Evolutionary conservation across 2,329 filamentous ascomycete genomes (phyloP), one percentile per base, ranked within the genome.

Genomic region (Grosmannia clavigera): DNA sequence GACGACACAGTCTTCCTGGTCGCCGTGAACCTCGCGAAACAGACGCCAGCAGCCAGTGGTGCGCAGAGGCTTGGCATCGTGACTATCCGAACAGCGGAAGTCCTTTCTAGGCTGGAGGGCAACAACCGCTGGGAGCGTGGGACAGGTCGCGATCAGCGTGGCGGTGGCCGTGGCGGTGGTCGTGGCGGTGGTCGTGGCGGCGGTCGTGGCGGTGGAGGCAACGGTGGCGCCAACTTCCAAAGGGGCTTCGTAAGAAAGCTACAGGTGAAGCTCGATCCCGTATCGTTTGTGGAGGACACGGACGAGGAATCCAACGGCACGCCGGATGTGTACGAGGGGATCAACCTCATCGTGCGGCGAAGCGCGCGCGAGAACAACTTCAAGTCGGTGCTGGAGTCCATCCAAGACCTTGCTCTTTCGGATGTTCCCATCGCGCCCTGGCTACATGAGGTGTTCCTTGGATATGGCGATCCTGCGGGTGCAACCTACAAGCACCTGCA

Each of bases 391-490:
- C 78, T 99, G 43, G 89, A 96, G 67, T 96, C 92, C 1, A 95
- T 99, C 69, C 89, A 87, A 68, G 88, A 84, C 64, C 80, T 99
- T 35, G 87, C 90, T 2, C 78, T 95, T 40, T 91, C 91, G 0
- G 89, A 95, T 66, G 85, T 92, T 25, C 88, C 89, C 7, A 79
- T 97, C 59, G 91, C 94, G 16, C 82, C 86, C 2, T 99, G 94
- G 94, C 78, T 99, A 52, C 90, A 96, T 68, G 94, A 97, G 66
- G 92, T 97, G 11, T 99, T 97, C 71, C 77, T 99, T n/a, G 94
- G 94, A 3, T 97, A 95, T 70, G 94, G 94, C 55, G 92, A 99
- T 71, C 92, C 94, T 61, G 82, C 90, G 35, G 86, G 88, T 61
- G 94, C 94, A 40, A 88, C 84, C 27, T 96, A 95, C 74, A 90